These are phyloP conservation scores for Ophiosphaerella herpotricha DNA, from an alignment of 2,329 filamentous ascomycete species.

Conservation along the genomic window DNA sequence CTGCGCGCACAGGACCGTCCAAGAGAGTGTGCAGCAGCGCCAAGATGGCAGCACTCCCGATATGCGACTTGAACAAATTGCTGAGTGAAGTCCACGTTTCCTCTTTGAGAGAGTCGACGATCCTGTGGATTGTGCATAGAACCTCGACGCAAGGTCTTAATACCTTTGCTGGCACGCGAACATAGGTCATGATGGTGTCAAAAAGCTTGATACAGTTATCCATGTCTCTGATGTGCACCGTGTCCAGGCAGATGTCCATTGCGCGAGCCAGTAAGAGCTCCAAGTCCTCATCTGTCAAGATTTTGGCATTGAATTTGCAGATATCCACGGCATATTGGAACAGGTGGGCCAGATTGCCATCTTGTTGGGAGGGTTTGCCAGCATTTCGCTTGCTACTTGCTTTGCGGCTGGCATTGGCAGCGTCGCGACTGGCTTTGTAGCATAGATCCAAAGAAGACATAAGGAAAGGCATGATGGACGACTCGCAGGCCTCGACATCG, in stretches of 20 bases:
- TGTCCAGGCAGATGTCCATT: conserved; percentile 70
- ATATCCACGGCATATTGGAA: conserved; percentile 70
- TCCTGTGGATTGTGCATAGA: conserved; percentile 71
- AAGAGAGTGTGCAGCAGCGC: conserved; percentile 63
- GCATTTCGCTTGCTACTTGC: conserved; percentile 30
- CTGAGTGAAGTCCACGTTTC: conserved; percentile 71
- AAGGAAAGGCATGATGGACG: conserved; percentile 40
- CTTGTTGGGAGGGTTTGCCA: conserved; percentile 29
- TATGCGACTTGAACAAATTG: conserved; percentile 74
- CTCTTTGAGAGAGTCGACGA: conserved; percentile 65
- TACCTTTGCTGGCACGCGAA: conserved; percentile 66
- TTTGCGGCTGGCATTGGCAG: conserved; percentile 28
- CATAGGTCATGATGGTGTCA: conserved; percentile 73
- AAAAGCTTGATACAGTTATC: conserved; percentile 69
- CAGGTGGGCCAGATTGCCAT: conserved; percentile 57
- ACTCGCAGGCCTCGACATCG: conserved; percentile 46
- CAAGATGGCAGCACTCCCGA: conserved; percentile 70
- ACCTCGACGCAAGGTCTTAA: conserved; percentile 71
- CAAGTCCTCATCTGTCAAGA: conserved; percentile 66
- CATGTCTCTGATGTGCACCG: conserved; percentile 67
- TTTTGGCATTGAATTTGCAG: conserved; percentile 76
- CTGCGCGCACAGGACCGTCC: conserved; percentile 30
- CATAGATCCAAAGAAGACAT: conserved; percentile 37
- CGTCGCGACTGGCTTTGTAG: conserved; percentile 39
- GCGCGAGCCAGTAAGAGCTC: conserved; percentile 65